These are phyloP conservation scores for Albugo candida DNA, from an alignment of 352 stramenopile species.

Conservation along the genomic window DNA sequence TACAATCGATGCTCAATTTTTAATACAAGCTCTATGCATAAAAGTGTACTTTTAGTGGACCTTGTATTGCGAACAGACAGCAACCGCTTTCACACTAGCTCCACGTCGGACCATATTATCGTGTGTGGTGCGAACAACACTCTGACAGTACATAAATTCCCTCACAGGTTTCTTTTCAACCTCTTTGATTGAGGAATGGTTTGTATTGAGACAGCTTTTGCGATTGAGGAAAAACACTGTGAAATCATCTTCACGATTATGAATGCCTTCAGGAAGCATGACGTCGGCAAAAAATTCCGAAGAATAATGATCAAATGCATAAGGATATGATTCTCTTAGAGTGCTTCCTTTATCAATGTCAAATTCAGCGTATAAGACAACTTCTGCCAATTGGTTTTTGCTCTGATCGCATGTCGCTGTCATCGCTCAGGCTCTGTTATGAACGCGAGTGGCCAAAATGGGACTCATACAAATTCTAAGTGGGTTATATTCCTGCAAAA, in stretches of 20 bases:
- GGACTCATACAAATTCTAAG: no score
- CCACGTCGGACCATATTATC: constrained; percentile 47
- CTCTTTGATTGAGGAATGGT: background rate
- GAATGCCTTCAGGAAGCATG: constrained; percentile 74
- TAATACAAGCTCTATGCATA: no score
- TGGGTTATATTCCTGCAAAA: no score
- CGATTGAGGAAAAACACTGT: constrained; percentile 81
- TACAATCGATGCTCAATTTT: no score
- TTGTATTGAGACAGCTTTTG: background rate
- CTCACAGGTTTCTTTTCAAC: constrained; percentile 22
- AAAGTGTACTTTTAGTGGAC: constrained; percentile 30
- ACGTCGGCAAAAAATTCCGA: constrained; percentile 79
- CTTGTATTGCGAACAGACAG: constrained; percentile 64
- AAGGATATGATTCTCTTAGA: constrained; percentile 46
- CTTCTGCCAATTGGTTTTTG: constrained; percentile 17
- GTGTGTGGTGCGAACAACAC: constrained; percentile 65
- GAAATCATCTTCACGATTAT: constrained; percentile 73
- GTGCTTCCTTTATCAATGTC: constrained; percentile 79
- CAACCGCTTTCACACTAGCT: constrained; percentile 64
- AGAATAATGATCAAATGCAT: constrained; percentile 45
- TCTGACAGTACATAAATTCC: constrained; percentile 77
- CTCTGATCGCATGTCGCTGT: no score
- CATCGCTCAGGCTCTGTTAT: no score
- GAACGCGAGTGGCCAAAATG: no score
- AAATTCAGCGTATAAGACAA: constrained; percentile 70